Conservation (phyloP, 495 filamentous ascomycete genomes). For the Penicillium lividum region DNA sequence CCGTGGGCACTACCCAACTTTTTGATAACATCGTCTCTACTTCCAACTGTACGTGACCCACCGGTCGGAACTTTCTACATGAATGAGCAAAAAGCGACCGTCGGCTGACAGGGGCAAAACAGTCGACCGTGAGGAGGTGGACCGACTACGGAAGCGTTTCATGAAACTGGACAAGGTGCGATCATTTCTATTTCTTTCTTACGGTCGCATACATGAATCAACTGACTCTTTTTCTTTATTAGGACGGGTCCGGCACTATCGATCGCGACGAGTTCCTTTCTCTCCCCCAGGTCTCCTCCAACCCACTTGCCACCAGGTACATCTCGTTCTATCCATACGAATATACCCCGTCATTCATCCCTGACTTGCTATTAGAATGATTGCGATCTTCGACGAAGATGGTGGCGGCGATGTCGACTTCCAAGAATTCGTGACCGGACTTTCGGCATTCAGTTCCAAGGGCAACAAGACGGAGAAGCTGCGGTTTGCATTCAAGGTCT, state of each 20-base stretch:
- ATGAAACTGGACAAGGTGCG: constrained; percentile 98
- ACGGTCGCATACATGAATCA: neutral
- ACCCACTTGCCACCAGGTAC: constrained; percentile 92
- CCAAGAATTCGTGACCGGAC: constrained; percentile 95
- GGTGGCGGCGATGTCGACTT: constrained; percentile 98
- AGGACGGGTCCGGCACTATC: constrained; percentile 98
- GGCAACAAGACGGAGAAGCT: constrained; percentile 99
- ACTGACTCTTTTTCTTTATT: constrained; percentile 3
- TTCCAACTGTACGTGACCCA: constrained; percentile 77
- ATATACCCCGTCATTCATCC: neutral
- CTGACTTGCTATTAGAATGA: constrained; percentile 65
- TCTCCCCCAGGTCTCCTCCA: constrained; percentile 95
- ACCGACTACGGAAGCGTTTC: constrained; percentile 91
- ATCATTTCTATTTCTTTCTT: neutral
- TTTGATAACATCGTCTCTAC: constrained; percentile 94
- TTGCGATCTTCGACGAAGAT: constrained; percentile 99
- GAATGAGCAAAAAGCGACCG: neutral
- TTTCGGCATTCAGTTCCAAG: constrained; percentile 94
- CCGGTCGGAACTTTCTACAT: neutral
- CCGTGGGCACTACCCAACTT: constrained; percentile 82
- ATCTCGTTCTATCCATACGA: constrained; percentile 12
- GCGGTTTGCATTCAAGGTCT: constrained; percentile 97
- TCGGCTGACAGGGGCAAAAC: constrained; percentile 22
- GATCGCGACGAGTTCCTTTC: constrained; percentile 98
- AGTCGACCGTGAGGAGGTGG: constrained; percentile 98